Percentiles rank a stretch among this genome's conserved stretches.
phyloP scores from a whole-genome alignment of 331 rosid species.

The Erythrophleum ivorense region DNA sequence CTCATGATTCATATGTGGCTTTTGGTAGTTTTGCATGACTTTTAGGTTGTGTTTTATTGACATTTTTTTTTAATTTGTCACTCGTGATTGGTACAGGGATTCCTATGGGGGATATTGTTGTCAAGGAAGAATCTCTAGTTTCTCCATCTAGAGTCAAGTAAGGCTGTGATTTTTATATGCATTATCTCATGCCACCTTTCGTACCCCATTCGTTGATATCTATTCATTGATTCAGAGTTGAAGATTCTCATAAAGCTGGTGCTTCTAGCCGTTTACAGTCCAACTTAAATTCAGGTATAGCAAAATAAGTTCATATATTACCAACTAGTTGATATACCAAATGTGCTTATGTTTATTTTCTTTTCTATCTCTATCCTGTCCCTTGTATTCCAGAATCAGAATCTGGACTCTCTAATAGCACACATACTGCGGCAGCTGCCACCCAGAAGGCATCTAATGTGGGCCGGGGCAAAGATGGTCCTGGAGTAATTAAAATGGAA shows the following conservation, averaged over 20 bases:
- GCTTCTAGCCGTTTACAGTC: conserved; percentile 68
- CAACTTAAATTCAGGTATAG: conserved; percentile 68
- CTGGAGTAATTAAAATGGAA: conserved; percentile 71
- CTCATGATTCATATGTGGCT: conserved; percentile 24
- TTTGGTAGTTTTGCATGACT: conserved; percentile 32
- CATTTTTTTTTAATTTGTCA: conserved; percentile 15
- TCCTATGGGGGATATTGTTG: conserved; percentile 70
- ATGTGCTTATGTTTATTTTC: conserved; percentile 10
- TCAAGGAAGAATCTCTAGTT: conserved; percentile 84
- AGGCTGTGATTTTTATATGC: conserved; percentile 33
- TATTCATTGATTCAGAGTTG: conserved; percentile 62
- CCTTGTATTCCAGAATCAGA: conserved; percentile 54
- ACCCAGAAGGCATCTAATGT: conserved; percentile 71
- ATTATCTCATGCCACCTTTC: conserved; percentile 32
- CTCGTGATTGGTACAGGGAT: conserved; percentile 58
- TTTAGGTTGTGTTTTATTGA: conserved; percentile 30
- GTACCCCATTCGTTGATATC: conserved; percentile 34
- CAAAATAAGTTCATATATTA: not conserved
- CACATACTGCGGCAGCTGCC: conserved; percentile 48
- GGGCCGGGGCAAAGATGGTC: conserved; percentile 66
- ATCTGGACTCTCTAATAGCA: conserved; percentile 53
- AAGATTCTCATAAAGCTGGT: conserved; percentile 80
- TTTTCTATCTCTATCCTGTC: conserved; percentile 39
- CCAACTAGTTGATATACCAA: not conserved
- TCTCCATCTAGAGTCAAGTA: conserved; percentile 92